Evolutionary conservation across 345 rosid species (phyloP).

Genomic region (Geranium rotundifolium): DNA sequence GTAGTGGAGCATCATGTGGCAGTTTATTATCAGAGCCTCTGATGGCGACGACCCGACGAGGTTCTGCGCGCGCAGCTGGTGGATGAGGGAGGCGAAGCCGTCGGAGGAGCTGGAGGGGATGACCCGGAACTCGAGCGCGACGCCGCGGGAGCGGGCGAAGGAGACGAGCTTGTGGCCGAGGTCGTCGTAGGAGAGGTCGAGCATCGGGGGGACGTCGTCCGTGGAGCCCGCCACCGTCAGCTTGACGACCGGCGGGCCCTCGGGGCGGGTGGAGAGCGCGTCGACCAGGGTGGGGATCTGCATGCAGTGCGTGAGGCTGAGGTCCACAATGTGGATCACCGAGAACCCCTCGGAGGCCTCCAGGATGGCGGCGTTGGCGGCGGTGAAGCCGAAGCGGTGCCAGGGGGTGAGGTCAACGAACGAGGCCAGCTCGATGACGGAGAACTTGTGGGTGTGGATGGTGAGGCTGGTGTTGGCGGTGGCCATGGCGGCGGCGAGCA

Average conservation of each 20-base stretch:
- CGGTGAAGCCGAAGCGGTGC: conserved; percentile 90
- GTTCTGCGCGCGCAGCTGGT: conserved; percentile 50
- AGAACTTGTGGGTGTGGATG: conserved; percentile 45
- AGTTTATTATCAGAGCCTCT: conserved; percentile 71
- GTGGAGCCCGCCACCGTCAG: conserved; percentile 47
- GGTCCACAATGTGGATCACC: conserved; percentile 66
- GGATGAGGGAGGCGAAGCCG: conserved; percentile 57
- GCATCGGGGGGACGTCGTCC: conserved; percentile 36
- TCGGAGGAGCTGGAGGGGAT: conserved; percentile 46
- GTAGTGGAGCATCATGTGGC: conserved; percentile 80
- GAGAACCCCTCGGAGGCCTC: conserved; percentile 73
- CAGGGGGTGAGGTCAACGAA: conserved; percentile 92
- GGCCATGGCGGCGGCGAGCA: conserved; percentile 40
- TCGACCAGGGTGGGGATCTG: conserved; percentile 88
- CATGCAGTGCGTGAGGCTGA: conserved; percentile 87
- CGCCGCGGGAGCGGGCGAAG: conserved; percentile 65
- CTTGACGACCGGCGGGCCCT: conserved; percentile 49
- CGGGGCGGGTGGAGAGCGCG: conserved; percentile 48
- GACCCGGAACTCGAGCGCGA: conserved; percentile 48
- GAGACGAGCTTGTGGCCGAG: conserved; percentile 54
- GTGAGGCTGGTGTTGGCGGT: conserved; percentile 28
- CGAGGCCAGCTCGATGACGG: conserved; percentile 64
- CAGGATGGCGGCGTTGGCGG: conserved; percentile 66
- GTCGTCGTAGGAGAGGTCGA: conserved; percentile 55
- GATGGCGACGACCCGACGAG: conserved; percentile 23